Evolutionary conservation across 768 basidiomycete species (phyloP), one percentile per base, ranked within the genome.

Genomic region (Suillus ampliporus): DNA sequence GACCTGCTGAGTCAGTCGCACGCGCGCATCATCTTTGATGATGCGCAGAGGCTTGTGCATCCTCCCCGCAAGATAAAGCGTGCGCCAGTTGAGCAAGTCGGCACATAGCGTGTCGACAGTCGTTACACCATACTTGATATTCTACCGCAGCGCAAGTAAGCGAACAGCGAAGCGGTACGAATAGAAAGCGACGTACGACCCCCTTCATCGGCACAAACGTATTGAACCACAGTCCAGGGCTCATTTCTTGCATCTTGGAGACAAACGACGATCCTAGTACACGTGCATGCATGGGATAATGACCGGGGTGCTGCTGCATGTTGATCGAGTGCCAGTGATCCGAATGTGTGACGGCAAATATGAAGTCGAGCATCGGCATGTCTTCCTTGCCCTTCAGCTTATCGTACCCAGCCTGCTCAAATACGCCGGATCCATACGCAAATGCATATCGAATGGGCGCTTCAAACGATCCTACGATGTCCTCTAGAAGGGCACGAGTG

Each of bases 31-130:
- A 74, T 96, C 92, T 76, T 89, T 89, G 76, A 97, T 91, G 70
- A 97, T 96, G 56, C 93, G 87, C 53, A 96, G 85, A 1, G 97
- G 97, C 77, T 99, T 99, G 78, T 99, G 97, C 88, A 98, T 94
- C 38, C 97, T 85, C 0, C 97, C 97, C 0, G 95, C 92, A 44
- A 97, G 87, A 76, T 99, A 99, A 4, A 99, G 84, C 26, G 94
- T 86, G 47, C 89, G 84, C 97, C 97, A 99, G 71, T 94, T 92
- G 58, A 96, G 83, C 31, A 99, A 81, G 72, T 99, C 97, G 1
- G 89, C 85, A 68, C 92, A 95, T 34, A 99, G 84, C 63, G 88
- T 89, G 69, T 96, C 93, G 10, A 97, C 85, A 0, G 94, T 94
- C 38, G 96, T 96, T 31, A 97, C 89, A 15, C 97, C 97, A 73